Conservation (phyloP, 2,329 filamentous ascomycete species). For the Gaeumannomyces sp. region DNA sequence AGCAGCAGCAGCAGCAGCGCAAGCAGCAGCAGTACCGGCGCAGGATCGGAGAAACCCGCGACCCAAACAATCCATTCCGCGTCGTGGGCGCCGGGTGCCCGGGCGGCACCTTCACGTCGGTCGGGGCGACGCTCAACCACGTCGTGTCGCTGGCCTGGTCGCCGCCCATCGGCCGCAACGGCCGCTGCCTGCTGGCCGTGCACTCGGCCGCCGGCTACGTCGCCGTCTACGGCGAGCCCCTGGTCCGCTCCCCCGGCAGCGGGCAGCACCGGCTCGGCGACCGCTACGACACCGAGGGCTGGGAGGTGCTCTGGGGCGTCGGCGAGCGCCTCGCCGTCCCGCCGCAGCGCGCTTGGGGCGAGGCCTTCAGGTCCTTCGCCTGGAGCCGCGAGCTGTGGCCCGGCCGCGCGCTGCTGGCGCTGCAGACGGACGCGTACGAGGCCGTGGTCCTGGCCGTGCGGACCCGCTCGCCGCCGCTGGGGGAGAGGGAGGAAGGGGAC, state of each 20-base stretch:
- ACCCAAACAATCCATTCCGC: constrained; percentile 23
- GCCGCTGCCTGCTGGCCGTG: constrained; percentile 44
- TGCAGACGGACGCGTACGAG: constrained; percentile 43
- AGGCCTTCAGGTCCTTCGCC: constrained; percentile 44
- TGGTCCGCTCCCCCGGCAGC: constrained; percentile 11
- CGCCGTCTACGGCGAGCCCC: constrained; percentile 44
- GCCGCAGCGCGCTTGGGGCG: constrained; percentile 31
- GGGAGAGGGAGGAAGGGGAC: constrained; percentile 18
- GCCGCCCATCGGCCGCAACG: constrained; percentile 49
- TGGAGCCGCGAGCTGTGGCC: constrained; percentile 42
- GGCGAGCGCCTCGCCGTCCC: constrained; percentile 47
- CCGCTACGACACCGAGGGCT: constrained; percentile 32
- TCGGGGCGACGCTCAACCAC: constrained; percentile 48
- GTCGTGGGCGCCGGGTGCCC: constrained; percentile 33
- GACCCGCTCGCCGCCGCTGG: constrained; percentile 14
- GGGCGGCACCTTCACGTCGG: constrained; percentile 37
- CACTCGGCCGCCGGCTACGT: constrained; percentile 45
- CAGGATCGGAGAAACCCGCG: background rate
- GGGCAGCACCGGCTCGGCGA: constrained; percentile 17
- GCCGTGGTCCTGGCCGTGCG: constrained; percentile 43
- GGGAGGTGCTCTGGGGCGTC: constrained; percentile 51
- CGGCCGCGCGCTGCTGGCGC: constrained; percentile 42
- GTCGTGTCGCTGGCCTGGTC: constrained; percentile 50
- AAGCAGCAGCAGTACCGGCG: background rate
- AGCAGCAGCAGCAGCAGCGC: constrained; percentile 12